Percentiles rank a stretch among this genome's conserved stretches.
Conservation (phyloP, 768 basidiomycete genomes). For the Amanita pseudoporphyria region DNA sequence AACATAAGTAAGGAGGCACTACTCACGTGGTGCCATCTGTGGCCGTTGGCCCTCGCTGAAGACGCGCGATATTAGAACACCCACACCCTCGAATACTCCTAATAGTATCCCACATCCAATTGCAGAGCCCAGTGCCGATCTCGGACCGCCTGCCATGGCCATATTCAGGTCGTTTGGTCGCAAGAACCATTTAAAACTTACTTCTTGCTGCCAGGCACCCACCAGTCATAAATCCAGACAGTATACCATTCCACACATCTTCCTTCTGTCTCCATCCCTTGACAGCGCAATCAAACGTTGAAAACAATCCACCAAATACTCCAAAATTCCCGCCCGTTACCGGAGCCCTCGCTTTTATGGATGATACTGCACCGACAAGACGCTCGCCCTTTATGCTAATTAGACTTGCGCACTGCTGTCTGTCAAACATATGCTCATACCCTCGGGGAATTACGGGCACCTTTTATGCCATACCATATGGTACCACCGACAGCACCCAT, state of each 20-base stretch:
- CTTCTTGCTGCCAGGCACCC: conserved; percentile 91
- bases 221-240: conserved; percentile 97
- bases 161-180: not conserved
- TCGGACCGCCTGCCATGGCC: conserved; percentile 68
- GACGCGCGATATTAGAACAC: conserved; percentile 83
- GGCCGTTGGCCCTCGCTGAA: conserved; percentile 79
- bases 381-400: conserved; percentile 68
- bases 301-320: conserved; percentile 97
- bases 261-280: conserved; percentile 97
- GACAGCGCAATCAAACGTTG: conserved; percentile 95
- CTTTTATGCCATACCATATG: conserved; percentile 98
- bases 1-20: not conserved
- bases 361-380: conserved; percentile 85
- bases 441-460: conserved; percentile 91
- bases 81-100: conserved; percentile 92
- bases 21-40: conserved; percentile 71
- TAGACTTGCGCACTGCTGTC: not conserved
- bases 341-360: conserved; percentile 96
- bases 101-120: conserved; percentile 93
- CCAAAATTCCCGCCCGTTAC: conserved; percentile 97
- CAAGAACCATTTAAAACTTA: conserved; percentile 34
- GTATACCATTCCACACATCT: conserved; percentile 98
- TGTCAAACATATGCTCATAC: conserved; percentile 34
- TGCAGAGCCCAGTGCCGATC: conserved; percentile 84
- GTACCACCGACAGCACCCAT: conserved; percentile 98